Base-by-base conservation (phyloP, 345 rosid species). In the Rubroshorea leprosula region DNA sequence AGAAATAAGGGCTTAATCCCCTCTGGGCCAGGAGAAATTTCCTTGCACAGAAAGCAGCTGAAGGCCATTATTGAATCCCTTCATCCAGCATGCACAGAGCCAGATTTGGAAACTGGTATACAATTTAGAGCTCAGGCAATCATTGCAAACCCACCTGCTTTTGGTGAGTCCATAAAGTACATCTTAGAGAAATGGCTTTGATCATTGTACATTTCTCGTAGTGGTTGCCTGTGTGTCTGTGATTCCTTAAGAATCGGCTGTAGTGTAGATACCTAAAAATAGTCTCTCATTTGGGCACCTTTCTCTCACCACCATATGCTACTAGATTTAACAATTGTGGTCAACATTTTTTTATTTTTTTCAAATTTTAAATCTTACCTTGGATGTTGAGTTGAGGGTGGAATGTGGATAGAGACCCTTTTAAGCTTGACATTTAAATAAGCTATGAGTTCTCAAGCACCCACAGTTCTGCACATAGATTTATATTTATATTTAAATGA, bases 111-210 rank as follows among this genome's bases (percentile, higher is more conserved):
- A 82, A 81, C 97, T 47, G 76, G 78, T 58, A 65, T 58, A 47
- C 69, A 82, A 57, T 93, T 93, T 71, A 78, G 78, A 89, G 96
- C 97, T 60, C 97, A 93, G 72, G 99, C 99, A 50, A 83, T 93
- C 53, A 93, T 93, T 60, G 96, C 99, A 67, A 93, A 93, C 65
- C 99, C 99, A 58, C 97, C 97, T 48, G 97, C 97, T 24, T 93
- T 89, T 68, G 99, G 97, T 89, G 53, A 74, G 82, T 57, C 55
- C 54, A 51, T 43, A 10, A 44, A 9, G 22, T 15, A 18, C 8
- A 22, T 19, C 24, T 49, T 0, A 19, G 22, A 13, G 12, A 5
- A 18, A 2, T 44, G 45, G 45, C 2, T 39, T 39, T 39, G 12
- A 5, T 39, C 45, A 8, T 14, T 39, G 2, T 13, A 0, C 35